Evolutionary conservation across 1,284 basidiomycete species (phyloP), one percentile per base, ranked within the genome.

Genomic region (Ceratobasidium sp.): DNA sequence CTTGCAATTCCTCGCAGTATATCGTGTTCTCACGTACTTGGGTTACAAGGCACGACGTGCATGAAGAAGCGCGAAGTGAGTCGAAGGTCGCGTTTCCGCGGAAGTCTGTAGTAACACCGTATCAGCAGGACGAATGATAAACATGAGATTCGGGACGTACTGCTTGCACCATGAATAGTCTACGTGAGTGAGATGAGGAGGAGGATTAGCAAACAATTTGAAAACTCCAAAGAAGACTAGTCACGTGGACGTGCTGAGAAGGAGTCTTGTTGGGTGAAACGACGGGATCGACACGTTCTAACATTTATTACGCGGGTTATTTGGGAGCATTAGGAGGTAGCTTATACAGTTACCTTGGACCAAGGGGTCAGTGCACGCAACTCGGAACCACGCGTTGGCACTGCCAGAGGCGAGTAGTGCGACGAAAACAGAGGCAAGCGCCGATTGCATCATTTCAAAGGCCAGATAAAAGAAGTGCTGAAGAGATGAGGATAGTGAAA

Each of bases 221-320:
- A n/a, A n/a, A n/a, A n/a, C 38, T 62, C 33, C 73, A 79, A 56
- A 74, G 61, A 7, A 2, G 17, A n/a, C n/a, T 64, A 87, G 57
- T 69, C n/a, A 86, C 85, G 80, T 88, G 87, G 33, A 86, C 84
- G 78, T 87, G 86, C 61, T 86, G 82, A 3, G 86, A 86, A 2
- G 85, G 85, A 6, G 83, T 81, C n/a, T 79, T 77, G 38, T 84
- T 85, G 1, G 88, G 87, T 13, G 82, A 83, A 50, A 88, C 83
- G 78, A 89, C 87, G 26, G 87, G 86, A 78, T 89, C 88, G 44
- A 87, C 81, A 56, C 88, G 85, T 68, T 87, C 87, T 71, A 28
- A 46, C 13, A 28, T 12, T 40, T 40, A 38, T 42, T 3, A 64
- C n/a, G n/a, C n/a, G n/a, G n/a, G 38, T 64, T 5, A 64, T 9